Conservation (phyloP, 768 basidiomycete genomes). For the Hemileccinum rubropunctum region DNA sequence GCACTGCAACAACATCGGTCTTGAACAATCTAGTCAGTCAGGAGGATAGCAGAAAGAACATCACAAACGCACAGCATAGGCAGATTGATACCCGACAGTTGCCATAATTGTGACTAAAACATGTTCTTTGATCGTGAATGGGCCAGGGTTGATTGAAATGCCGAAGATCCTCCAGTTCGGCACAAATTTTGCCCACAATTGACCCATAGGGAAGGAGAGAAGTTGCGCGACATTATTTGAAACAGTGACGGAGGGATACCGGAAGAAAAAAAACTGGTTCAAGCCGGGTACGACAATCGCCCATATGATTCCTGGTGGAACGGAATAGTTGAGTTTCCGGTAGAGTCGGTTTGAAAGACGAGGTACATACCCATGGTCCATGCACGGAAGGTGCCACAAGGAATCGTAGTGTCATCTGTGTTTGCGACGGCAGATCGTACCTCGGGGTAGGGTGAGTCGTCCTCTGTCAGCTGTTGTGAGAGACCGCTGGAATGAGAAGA, state of each 20-base stretch:
- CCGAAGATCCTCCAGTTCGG: conserved; percentile 56
- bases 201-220: conserved; percentile 67
- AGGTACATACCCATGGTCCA: conserved; percentile 49
- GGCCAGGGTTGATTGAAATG: conserved; percentile 66
- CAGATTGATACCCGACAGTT: conserved; percentile 37
- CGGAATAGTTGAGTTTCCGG: neutral
- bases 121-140: conserved; percentile 74
- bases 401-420: conserved; percentile 66
- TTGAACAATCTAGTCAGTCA: conserved; percentile 9
- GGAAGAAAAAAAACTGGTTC: conserved; percentile 77
- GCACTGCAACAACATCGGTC: conserved; percentile 74
- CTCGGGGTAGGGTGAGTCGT: conserved; percentile 86
- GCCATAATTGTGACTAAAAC: conserved; percentile 75
- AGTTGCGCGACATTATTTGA: conserved; percentile 67
- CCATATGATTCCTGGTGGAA: conserved; percentile 40
- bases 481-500: conserved; percentile 9
- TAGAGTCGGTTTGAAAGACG: neutral
- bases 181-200: conserved; percentile 52
- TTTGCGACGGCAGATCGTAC: conserved; percentile 76
- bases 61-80: conserved; percentile 15
- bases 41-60: neutral
- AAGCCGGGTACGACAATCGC: conserved; percentile 65
- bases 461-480: conserved; percentile 35
- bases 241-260: conserved; percentile 50
- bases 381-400: conserved; percentile 55